Percentiles rank a stretch among this genome's conserved stretches.
phyloP scores from a whole-genome alignment of 2,329 filamentous ascomycete genomes.

The Thielaviopsis euricoi region DNA sequence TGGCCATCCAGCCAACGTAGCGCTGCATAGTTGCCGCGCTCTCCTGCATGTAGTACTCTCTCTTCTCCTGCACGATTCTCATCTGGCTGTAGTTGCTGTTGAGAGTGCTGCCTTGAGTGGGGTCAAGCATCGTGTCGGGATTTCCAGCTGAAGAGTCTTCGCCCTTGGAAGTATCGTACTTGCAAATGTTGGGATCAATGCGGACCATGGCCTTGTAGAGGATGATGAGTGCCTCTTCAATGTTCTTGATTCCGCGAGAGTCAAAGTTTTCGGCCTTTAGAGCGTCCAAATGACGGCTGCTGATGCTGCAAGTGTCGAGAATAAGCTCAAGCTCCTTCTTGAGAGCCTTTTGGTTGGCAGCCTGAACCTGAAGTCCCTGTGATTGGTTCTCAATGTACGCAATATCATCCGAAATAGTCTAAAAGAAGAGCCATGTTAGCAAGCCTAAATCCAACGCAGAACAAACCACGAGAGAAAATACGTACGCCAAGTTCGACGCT shows the following conservation, averaged over 20 bases:
- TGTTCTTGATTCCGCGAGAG: constrained; percentile 54
- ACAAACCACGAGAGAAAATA: constrained; percentile 10
- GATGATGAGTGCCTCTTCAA: constrained; percentile 61
- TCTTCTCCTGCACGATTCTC: constrained; percentile 89
- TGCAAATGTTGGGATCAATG: constrained; percentile 67
- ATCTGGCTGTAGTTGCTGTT: constrained; percentile 72
- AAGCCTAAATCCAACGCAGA: not conserved
- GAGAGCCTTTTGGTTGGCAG: constrained; percentile 87
- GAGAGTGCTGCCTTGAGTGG: constrained; percentile 33
- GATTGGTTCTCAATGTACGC: constrained; percentile 95
- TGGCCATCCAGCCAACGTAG: constrained; percentile 65
- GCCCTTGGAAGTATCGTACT: constrained; percentile 29
- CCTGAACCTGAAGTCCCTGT: constrained; percentile 91
- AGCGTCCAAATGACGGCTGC: constrained; percentile 48
- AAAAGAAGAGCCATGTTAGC: constrained; percentile 7
- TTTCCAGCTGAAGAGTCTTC: constrained; percentile 20
- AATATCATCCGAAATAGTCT: constrained; percentile 91
- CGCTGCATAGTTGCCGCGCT: constrained; percentile 62
- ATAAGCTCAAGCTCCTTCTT: constrained; percentile 78
- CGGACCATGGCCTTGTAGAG: constrained; percentile 87
- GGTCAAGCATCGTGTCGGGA: constrained; percentile 10
- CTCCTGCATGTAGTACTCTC: constrained; percentile 69
- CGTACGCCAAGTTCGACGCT: constrained; percentile 82
- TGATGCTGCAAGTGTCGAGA: constrained; percentile 80
- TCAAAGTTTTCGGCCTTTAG: constrained; percentile 60